A percentile compares a stretch with the other conserved stretches of the same genome.
These are phyloP conservation scores for Helotiales sp. DNA, from an alignment of 2,329 filamentous ascomycete genomes.

Conservation along the genomic window DNA sequence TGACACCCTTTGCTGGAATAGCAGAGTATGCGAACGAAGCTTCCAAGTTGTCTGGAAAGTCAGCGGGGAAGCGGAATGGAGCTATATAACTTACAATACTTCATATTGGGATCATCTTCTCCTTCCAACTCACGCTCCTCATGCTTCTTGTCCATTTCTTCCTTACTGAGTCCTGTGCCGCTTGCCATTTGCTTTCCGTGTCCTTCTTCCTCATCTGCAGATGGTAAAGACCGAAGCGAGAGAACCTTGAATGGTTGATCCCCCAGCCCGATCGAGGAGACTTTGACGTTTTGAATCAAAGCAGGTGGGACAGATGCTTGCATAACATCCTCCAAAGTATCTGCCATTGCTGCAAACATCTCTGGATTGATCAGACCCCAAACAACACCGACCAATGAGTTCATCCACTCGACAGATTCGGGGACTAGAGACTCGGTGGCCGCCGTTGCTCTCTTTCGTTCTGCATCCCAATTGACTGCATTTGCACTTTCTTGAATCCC, in stretches of 20 bases:
- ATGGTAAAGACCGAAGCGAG: constrained; percentile 28
- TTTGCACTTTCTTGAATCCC: constrained; percentile 32
- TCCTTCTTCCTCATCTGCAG: constrained; percentile 26
- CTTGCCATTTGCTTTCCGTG: constrained; percentile 17
- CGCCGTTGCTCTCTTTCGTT: constrained; percentile 26
- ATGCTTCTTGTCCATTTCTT: constrained; percentile 26
- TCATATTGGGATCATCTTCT: constrained; percentile 25
- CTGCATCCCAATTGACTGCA: constrained; percentile 33
- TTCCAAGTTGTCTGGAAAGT: constrained; percentile 28
- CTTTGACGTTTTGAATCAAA: constrained; percentile 30
- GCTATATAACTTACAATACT: constrained; percentile 14
- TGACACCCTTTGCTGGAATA: constrained; percentile 32
- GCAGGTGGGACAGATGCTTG: constrained; percentile 32
- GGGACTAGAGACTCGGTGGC: constrained; percentile 30
- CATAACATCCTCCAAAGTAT: constrained; percentile 35
- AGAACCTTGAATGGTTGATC: constrained; percentile 32
- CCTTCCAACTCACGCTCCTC: constrained; percentile 31
- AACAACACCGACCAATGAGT: constrained; percentile 29
- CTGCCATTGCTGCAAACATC: constrained; percentile 33
- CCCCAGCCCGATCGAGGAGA: constrained; percentile 31
- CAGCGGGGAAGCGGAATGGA: background rate
- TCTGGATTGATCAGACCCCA: constrained; percentile 33
- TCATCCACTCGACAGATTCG: constrained; percentile 35
- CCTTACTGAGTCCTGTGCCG: constrained; percentile 15
- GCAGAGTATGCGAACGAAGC: constrained; percentile 32